Evolutionary conservation across 345 rosid species (phyloP).

Genomic region (Pistacia integerrima): DNA sequence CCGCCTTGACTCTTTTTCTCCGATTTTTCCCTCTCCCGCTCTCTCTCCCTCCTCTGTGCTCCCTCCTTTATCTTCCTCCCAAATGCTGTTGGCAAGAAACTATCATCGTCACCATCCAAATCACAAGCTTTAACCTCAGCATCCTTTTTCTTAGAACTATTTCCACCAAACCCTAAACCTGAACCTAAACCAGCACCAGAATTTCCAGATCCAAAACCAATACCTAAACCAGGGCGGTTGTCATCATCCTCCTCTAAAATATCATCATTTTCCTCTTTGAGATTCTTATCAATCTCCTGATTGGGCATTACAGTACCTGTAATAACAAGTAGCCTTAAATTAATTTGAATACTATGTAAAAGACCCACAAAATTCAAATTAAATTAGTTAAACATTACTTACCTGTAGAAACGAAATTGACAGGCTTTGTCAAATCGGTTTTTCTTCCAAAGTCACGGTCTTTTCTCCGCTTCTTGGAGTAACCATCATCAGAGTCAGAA

Average conservation of each 20-base stretch:
- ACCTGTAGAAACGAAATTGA: conserved; percentile 71
- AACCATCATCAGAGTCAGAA: conserved; percentile 60
- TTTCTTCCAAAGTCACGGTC: conserved; percentile 50
- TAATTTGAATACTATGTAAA: not conserved
- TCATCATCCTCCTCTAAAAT: conserved; percentile 30
- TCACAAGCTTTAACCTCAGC: conserved; percentile 18
- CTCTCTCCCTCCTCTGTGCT: conserved; percentile 60
- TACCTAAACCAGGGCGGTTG: conserved; percentile 57
- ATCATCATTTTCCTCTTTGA: conserved; percentile 38
- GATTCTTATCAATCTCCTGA: conserved; percentile 63
- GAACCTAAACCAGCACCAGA: conserved; percentile 2
- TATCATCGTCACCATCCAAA: conserved; percentile 29
- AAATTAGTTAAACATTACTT: not conserved
- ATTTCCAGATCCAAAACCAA: conserved; percentile 48
- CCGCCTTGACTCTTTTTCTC: conserved; percentile 62
- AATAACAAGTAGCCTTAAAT: conserved; percentile 41
- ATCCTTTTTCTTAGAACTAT: conserved; percentile 2
- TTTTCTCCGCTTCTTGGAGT: conserved; percentile 51
- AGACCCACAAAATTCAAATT: not conserved
- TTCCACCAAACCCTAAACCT: conserved; percentile 12
- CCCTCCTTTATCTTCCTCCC: conserved; percentile 79
- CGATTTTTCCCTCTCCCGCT: conserved; percentile 51
- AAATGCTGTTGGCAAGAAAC: conserved; percentile 61
- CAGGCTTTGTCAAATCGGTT: conserved; percentile 75
- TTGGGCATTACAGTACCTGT: conserved; percentile 73